Evolutionary conservation across 495 filamentous ascomycete genomes (phyloP).

Genomic region (Collariella sp.): DNA sequence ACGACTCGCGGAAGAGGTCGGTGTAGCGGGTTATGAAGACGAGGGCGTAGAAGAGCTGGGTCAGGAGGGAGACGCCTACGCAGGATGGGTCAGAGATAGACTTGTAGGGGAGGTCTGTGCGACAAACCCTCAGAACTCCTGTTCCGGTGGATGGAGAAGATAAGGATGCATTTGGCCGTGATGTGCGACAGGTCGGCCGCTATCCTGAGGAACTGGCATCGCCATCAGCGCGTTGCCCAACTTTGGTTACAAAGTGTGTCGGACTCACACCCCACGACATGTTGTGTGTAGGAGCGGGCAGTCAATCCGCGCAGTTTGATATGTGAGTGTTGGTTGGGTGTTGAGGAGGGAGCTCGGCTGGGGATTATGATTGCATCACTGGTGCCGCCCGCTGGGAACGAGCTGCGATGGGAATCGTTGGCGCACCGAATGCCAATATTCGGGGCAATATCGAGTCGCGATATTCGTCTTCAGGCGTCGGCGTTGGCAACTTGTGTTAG

Average conservation of each 20-base stretch:
- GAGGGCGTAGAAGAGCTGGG: conserved; percentile 75
- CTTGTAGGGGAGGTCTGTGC: neutral
- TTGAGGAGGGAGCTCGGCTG: neutral
- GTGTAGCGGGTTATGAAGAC: conserved; percentile 87
- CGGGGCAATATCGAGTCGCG: too few relatives aligned
- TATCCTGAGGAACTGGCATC: conserved; percentile 59
- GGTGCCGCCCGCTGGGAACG: neutral
- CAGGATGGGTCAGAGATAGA: conserved; percentile 15
- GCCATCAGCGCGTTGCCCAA: neutral
- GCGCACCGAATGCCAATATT: neutral
- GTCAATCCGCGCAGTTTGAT: neutral
- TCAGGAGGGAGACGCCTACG: conserved; percentile 84
- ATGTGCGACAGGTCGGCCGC: conserved; percentile 77
- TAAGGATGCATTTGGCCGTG: conserved; percentile 76
- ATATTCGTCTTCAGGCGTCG: too few relatives aligned
- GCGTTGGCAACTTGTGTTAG: too few relatives aligned
- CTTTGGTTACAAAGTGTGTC: neutral
- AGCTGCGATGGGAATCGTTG: neutral
- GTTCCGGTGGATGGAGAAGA: conserved; percentile 85
- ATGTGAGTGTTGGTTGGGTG: neutral
- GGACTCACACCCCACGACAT: conserved; percentile 8
- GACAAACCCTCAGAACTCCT: conserved; percentile 72
- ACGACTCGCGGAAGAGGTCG: conserved; percentile 55
- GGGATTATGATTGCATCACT: conserved; percentile 8
- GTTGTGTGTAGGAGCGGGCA: neutral